Base-by-base conservation (phyloP, 345 rosid species). In the Bruguiera parviflora region DNA sequence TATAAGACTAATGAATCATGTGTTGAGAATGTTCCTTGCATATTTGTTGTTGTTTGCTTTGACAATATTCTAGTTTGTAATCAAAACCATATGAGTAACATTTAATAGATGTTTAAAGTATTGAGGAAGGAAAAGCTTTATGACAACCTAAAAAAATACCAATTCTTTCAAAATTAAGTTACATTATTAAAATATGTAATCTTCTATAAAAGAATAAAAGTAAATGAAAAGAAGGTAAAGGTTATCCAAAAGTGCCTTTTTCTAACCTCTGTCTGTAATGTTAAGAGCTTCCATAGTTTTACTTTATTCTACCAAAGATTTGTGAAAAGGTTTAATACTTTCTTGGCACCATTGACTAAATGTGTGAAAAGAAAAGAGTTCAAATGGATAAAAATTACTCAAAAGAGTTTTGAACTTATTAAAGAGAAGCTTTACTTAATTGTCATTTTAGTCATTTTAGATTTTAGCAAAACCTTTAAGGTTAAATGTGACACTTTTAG, bases 121-220 rank as follows among this genome's bases (percentile, higher is more conserved):
- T 24, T 55, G 4, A 2, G 32, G 20, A 61, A 67, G 28, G n/a
- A 53, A 28, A 47, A 51, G 27, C 27, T 65, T 8, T 65, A 46
- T 65, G 68, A 20, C 5, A 65, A 65, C 19, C 53, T 51, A 4
- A 67, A 53, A 51, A 53, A 67, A 21, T 53, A 51, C 10, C 49
- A 53, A 47, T 55, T 53, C 8, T 35, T 53, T 9, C 24, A 56
- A 5, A 52, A 25, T 47, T 10, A 22, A 4, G 58, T 65, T n/a
- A 47, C 8, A 8, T 65, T 65, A 10, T 46, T 65, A 16, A 32
- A 52, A 28, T 67, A 31, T 53, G 21, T 31, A 3, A 61, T 55
- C 1, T 53, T 49, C 2, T 1, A 20, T 29, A 11, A 67, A 24
- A 31, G 51, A 1, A 55, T 67, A 4, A 20, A 35, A 15, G 22